These are phyloP conservation scores for Globisporangium parvum DNA, from an alignment of 352 stramenopile species.

Conservation along the genomic window DNA sequence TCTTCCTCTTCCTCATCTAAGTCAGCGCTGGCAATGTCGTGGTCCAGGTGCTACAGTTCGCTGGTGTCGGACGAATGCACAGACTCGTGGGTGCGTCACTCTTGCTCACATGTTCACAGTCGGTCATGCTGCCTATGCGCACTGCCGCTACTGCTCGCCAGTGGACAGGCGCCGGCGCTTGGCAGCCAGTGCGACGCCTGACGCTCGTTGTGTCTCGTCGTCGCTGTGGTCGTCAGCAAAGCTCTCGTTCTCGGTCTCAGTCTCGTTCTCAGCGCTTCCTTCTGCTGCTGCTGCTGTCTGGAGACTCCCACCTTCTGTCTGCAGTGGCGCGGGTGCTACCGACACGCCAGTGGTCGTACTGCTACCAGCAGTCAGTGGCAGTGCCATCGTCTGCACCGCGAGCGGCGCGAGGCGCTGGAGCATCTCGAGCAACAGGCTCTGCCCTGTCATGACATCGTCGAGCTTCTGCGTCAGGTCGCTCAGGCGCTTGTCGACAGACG, in stretches of 20 bases:
- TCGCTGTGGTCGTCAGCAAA: background rate
- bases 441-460: conserved; percentile 4
- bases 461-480: conserved; percentile 9
- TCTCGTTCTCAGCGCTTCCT: too few species aligned
- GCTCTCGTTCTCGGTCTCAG: background rate
- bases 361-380: too few species aligned
- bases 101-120: too few species aligned
- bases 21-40: too few species aligned
- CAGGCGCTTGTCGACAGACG: conserved; percentile 4
- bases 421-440: conserved; percentile 13
- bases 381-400: too few species aligned
- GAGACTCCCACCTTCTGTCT: too few species aligned
- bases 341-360: too few species aligned
- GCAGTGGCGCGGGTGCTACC: too few species aligned
- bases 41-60: background rate
- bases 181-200: background rate
- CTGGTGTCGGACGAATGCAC: background rate
- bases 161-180: conserved; percentile 5
- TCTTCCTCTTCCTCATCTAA: conserved; percentile 58
- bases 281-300: too few species aligned
- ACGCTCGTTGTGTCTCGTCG: background rate
- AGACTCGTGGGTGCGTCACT: background rate
- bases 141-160: too few species aligned
- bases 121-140: too few species aligned
- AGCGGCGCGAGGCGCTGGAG: conserved; percentile 7